Evolutionary conservation across 1,284 basidiomycete species (phyloP), one percentile per base, ranked within the genome.

Genomic region (Ganoderma lingzhi): DNA sequence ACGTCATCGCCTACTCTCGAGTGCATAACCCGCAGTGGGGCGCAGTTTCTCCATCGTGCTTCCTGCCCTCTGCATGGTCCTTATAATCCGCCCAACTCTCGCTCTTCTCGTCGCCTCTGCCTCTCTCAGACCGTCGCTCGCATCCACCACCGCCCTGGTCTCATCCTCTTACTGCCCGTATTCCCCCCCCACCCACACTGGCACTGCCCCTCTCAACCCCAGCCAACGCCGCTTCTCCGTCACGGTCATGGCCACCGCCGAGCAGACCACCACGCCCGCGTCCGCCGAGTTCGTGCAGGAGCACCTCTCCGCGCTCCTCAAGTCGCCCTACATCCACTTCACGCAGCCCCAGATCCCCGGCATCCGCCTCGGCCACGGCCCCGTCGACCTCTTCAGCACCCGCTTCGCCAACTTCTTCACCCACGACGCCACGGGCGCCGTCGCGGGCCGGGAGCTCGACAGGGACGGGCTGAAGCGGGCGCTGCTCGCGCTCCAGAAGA

Each of bases 381-480:
- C 78, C 32, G 73, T 80, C 71, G 78, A 80, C 67, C 75, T 80
- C 62, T 80, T 80, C 73, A 78, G 75, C 73, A 80, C 76, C 2
- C 73, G 76, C 60, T 80, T 77, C 72, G 60, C 67, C 48, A 80
- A 80, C 70, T 71, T 68, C 65, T 77, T 78, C 73, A 73, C 78
- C 15, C 35, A 63, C 32, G 77, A 78, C 55, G 77, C 73, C 0
- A 72, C 66, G 6, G 78, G 78, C 30, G 62, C 70, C 65, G 76
- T 79, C 12, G 72, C 66, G 6, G 78, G 78, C 0, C 67, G 70
- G 42, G 66, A 73, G 66, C 76, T 78, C 45, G 78, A 77, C 70
- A 68, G 71, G 32, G 78, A 74, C 10, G 77, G 73, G 6, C 67
- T 80, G 28, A 79, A 80, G 70, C 32, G 72, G 39, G 73, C 73